phyloP scores from a whole-genome alignment of 1,284 basidiomycete species.

The Tilletiaria anomala region DNA sequence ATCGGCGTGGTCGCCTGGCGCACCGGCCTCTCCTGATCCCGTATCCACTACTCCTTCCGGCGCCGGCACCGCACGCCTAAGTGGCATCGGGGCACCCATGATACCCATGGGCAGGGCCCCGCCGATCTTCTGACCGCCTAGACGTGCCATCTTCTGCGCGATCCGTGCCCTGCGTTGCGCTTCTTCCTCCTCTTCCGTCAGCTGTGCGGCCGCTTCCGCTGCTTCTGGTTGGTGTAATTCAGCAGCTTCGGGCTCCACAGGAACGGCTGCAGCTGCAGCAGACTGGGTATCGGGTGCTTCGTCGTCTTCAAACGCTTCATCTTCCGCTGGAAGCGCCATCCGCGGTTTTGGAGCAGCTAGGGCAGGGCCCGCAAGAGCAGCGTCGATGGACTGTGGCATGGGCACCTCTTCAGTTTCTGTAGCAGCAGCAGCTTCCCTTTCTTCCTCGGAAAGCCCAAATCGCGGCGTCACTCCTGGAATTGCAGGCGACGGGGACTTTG shows the following conservation, averaged over 20 bases:
- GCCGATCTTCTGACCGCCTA: slow-evolving; percentile 7
- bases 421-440: too few species aligned
- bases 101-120: slow-evolving; percentile 1
- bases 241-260: neutral
- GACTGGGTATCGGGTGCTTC: neutral
- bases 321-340: neutral
- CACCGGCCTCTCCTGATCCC: neutral
- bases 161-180: slow-evolving; percentile 6
- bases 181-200: slow-evolving; percentile 9
- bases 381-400: neutral
- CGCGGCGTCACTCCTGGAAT: too few species aligned
- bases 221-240: neutral
- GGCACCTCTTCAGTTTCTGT: too few species aligned
- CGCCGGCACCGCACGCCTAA: too few species aligned
- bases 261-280: neutral
- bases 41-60: neutral
- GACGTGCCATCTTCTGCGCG: slow-evolving; percentile 5
- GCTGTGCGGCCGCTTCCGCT: neutral
- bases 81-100: slow-evolving; percentile 5
- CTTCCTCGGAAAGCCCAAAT: too few species aligned
- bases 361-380: neutral
- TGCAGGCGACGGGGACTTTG: too few species aligned
- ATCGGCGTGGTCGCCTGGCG: neutral
- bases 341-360: neutral
- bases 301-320: neutral